Percentiles rank a stretch among this genome's conserved stretches.
These are phyloP conservation scores for Sarocladium oryzae DNA, from an alignment of 2,329 filamentous ascomycete genomes.

Conservation along the genomic window DNA sequence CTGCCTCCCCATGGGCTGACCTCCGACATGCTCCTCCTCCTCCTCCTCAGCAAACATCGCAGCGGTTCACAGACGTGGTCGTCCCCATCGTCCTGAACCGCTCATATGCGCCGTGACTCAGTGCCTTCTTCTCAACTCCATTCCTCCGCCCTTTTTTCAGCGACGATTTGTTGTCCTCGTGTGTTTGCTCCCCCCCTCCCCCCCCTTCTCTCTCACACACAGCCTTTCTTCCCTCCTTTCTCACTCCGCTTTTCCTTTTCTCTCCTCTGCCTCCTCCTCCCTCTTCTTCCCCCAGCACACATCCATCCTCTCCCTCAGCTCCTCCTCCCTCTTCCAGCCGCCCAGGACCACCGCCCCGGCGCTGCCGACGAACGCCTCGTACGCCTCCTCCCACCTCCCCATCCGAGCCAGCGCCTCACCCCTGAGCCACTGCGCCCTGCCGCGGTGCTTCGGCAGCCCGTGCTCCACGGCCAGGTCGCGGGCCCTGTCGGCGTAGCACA, in stretches of 20 bases:
- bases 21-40: no score
- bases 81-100: no score
- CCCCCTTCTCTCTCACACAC: background rate
- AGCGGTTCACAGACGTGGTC: no score
- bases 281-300: background rate
- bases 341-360: conserved; percentile 7
- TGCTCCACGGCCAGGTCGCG: background rate
- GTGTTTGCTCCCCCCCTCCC: no score
- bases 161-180: no score
- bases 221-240: no score
- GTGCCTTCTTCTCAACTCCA: no score
- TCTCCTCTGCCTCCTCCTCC: background rate
- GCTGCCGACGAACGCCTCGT: conserved; percentile 11
- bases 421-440: conserved; percentile 4
- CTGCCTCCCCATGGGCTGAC: no score
- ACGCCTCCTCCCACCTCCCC: conserved; percentile 3
- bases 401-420: conserved; percentile 3
- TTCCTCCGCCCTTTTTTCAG: no score
- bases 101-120: no score
- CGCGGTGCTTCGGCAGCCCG: background rate
- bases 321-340: background rate
- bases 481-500: conserved; percentile 1
- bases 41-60: no score
- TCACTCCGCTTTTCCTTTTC: no score
- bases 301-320: background rate